Conservation (phyloP, 257 asterid genomes). For the Fraxinus excelsior region DNA sequence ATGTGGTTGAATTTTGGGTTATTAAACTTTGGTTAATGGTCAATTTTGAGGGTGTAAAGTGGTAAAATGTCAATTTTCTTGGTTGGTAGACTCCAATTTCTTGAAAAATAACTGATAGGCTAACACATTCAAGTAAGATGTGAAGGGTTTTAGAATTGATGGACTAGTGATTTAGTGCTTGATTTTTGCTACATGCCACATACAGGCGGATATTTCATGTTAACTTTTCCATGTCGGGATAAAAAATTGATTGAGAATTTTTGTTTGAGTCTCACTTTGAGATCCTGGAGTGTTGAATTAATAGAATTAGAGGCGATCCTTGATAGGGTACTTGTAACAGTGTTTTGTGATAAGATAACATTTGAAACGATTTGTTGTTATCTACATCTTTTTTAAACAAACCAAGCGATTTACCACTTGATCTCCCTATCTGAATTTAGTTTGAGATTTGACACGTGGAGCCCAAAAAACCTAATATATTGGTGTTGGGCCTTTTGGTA, state of each 20-base stretch:
- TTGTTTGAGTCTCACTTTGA: neutral
- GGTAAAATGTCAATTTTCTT: neutral
- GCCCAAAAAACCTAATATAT: neutral
- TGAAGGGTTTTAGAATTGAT: neutral
- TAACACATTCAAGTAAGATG: neutral
- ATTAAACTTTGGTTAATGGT: neutral
- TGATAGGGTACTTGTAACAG: neutral
- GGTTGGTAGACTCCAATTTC: neutral
- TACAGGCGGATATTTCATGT: neutral
- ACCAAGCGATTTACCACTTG: neutral
- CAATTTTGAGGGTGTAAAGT: neutral
- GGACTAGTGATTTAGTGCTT: neutral
- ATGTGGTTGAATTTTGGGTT: slow-evolving; percentile 1
- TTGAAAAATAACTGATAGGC: neutral
- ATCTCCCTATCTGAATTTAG: neutral
- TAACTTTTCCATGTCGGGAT: neutral
- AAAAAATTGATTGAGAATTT: neutral
- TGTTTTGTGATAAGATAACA: neutral
- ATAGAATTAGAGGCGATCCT: neutral
- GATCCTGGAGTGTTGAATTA: neutral
- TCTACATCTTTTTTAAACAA: neutral
- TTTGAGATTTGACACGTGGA: neutral
- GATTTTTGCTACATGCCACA: too few species aligned
- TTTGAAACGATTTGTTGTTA: neutral
- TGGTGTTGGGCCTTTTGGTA: neutral